Base-by-base conservation (phyloP, 805 yeast genomes). In the Zygotorulaspora florentina region DNA sequence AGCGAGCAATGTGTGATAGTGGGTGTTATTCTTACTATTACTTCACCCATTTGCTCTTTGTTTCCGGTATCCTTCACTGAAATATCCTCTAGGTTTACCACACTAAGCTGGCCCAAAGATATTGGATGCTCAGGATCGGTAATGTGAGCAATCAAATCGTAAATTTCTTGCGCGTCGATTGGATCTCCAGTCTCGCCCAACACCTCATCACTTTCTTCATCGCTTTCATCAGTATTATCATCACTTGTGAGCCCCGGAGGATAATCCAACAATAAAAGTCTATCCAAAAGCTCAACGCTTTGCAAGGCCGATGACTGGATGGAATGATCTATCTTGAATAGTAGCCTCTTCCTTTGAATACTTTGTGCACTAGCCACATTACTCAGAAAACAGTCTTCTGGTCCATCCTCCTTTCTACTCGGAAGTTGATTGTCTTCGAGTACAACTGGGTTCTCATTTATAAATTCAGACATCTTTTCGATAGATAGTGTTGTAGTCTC, bases 51-150 rank as follows among this genome's bases (percentile, higher is more conserved):
- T 30, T 76, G 75, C 26, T 71, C 56, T 39, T 62, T 61, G 42
- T 75, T 72, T 3, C 78, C 77, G 9, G 79, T 71, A 57, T 87
- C 85, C 2, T 66, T 70, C 2, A 93, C 88, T 33, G 69, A 65
- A 47, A 93, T 93, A 61, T 95, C 96, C 5, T 76, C 74, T 40
- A 93, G 70, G 57, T 88, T 89, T 1, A 93, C 96, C 35, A 93
- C 97, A 0, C 96, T 91, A 13, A 93, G 73, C 66, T 93, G 98
- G 0, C 96, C 99, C 46, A 93, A 71, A 0, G 96, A 85, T 35
- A 93, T 71, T 0, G 99, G 99, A 64, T 93, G 99, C 61, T 93
- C 99, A 1, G 99, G 99, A 63, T 93, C 99, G 0, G 95, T 85
- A 10, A 89, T 87, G 26, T 83, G 77, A 5, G 96, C 80, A 2